Conservation (phyloP, 371 early-diverging fungal genomes). For the Apophysomyces elegans region DNA sequence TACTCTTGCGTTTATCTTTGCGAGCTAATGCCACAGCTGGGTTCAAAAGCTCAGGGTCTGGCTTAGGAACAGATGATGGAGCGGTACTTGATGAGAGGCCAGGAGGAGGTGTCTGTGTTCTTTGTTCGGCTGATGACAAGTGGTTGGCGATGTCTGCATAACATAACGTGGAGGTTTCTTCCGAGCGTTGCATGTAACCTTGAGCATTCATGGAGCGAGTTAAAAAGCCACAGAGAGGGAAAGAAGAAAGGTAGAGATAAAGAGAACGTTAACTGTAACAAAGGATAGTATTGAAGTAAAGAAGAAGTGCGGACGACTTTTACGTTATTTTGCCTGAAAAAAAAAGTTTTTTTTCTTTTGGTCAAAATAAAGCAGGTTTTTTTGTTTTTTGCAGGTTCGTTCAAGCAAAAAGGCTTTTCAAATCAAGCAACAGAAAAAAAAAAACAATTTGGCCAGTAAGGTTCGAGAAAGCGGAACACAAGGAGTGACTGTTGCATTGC, state of each 20-base stretch:
- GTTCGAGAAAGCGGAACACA: constrained; percentile 12
- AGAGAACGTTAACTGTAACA: background rate
- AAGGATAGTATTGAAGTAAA: background rate
- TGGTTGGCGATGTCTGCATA: constrained; percentile 12
- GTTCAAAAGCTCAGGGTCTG: constrained; percentile 13
- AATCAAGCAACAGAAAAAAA: constrained; percentile 2
- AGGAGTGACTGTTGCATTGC: constrained; percentile 11
- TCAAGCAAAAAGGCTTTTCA: constrained; percentile 11
- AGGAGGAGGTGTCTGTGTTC: constrained; percentile 3
- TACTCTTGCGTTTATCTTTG: constrained; percentile 53
- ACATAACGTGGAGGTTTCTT: constrained; percentile 13
- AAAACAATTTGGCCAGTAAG: constrained; percentile 13
- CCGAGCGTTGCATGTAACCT: constrained; percentile 18
- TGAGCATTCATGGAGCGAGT: constrained; percentile 11
- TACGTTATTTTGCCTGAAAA: constrained; percentile 5
- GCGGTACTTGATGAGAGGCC: constrained; percentile 1
- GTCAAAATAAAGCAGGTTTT: constrained; percentile 1
- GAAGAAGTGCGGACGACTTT: background rate
- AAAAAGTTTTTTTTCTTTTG: constrained; percentile 6
- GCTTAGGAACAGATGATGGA: constrained; percentile 10
- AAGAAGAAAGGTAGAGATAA: background rate
- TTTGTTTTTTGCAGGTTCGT: constrained; percentile 10
- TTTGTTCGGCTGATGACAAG: constrained; percentile 4
- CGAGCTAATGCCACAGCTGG: constrained; percentile 19
- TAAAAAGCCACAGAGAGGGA: background rate